Evolutionary conservation across 495 filamentous ascomycete species (phyloP), one percentile per base, ranked within the genome.

Genomic region (Aspergillus sclerotioniger): DNA sequence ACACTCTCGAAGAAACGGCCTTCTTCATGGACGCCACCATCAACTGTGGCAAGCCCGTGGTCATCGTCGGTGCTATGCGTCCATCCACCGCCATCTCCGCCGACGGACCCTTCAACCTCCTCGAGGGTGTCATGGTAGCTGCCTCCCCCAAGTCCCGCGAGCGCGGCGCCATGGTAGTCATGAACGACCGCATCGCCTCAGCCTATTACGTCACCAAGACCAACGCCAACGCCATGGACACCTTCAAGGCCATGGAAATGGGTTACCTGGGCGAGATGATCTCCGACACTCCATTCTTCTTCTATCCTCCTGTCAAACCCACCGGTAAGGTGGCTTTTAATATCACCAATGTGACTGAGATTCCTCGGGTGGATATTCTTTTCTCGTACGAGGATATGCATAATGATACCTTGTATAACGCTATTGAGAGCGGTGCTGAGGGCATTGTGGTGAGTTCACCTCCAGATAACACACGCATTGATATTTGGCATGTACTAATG

Each of bases 171-270:
- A 72, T 82, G 70, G 71, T 80, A 32, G 73, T 76, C n/a, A 62
- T 80, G 62, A 82, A 82, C 62, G 79, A 82, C 54, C 77, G 79
- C 48, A 80, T 80, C 60, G 68, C 67, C 9, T 71, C 64, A 5
- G 77, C 79, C 5, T 78, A 67, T 60, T 81, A 71, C 51, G 75
- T 71, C n/a, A 74, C 78, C 54, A 82, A 82, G 65, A 80, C 70
- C 19, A 77, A 81, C 54, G 76, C 78, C 25, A 82, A 82, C 60
- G 69, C 74, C 32, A 65, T 80, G 41, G 78, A 82, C 60, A 80
- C 79, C 17, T 82, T 82, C 71, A 75, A 70, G 62, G 70, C 70
- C 0, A 58, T 64, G 19, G 78, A 81, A 64, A 70, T 71, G 57
- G 76, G 76, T 3, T 74, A 69, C 58, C 65, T 79, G 4, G 78